Evolutionary conservation across 306 rosid species (phyloP).

Genomic region (Cucumis sativus): Cucumber_9930_V3 NC_026660.2:27918001-27918500

Average conservation of each 20-base stretch:
- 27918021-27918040: background rate
- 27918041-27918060: conserved; percentile 35
- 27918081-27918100: conserved; percentile 97
- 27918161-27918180: conserved; percentile 99
- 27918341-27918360: background rate
- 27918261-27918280: background rate
- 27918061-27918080: conserved; percentile 98
- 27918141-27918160: conserved; percentile 86
- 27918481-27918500: too few relatives aligned
- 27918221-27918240: conserved; percentile 1
- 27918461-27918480: too few relatives aligned
- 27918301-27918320: background rate
- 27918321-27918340: background rate
- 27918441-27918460: too few relatives aligned
- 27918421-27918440: too few relatives aligned
- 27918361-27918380: background rate
- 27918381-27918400: background rate
- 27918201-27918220: conserved; percentile 74
- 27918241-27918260: background rate
- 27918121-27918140: conserved; percentile 95
- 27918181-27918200: conserved; percentile 97
- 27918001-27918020: background rate
- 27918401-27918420: background rate
- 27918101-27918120: conserved; percentile 67
- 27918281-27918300: background rate